phyloP scores from a whole-genome alignment of 176 grass and related monocot genomes.

The Paspalum notatum region DNA sequence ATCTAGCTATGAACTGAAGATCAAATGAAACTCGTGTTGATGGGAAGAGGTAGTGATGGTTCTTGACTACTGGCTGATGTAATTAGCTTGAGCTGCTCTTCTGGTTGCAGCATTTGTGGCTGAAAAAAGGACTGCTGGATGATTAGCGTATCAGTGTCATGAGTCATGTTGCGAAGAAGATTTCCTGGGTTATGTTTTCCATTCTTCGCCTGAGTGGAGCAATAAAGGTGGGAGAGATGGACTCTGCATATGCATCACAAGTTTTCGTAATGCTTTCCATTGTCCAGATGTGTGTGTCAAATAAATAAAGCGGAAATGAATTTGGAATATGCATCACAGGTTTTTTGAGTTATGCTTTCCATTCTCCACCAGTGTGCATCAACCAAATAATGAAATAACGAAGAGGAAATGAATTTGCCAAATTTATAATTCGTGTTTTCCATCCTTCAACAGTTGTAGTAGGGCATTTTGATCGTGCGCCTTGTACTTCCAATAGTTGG shows the following conservation, averaged over 20 bases:
- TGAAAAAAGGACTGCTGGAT: constrained; percentile 32
- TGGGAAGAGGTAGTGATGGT: background rate
- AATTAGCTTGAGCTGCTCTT: constrained; percentile 20
- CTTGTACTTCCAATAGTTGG: background rate
- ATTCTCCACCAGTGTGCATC: background rate
- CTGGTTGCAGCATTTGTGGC: background rate
- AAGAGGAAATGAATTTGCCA: too few relatives aligned
- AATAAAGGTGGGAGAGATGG: background rate
- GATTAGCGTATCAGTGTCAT: constrained; percentile 6
- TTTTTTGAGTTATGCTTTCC: background rate
- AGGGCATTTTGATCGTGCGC: background rate
- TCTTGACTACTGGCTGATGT: constrained; percentile 11
- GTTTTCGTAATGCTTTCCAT: background rate
- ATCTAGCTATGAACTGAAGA: constrained; percentile 8
- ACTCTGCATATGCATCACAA: background rate
- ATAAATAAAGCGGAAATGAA: background rate
- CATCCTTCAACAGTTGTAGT: background rate
- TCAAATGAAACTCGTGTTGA: constrained; percentile 7
- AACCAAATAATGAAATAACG: too few relatives aligned
- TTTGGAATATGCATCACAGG: background rate
- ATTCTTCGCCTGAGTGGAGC: background rate
- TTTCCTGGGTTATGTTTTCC: background rate
- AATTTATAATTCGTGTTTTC: too few relatives aligned
- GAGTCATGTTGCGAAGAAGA: background rate
- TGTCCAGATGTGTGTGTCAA: background rate